Evolutionary conservation across 2,329 filamentous ascomycete genomes (phyloP), one percentile per base, ranked within the genome.

Genomic region (Cladosporium sp.): DNA sequence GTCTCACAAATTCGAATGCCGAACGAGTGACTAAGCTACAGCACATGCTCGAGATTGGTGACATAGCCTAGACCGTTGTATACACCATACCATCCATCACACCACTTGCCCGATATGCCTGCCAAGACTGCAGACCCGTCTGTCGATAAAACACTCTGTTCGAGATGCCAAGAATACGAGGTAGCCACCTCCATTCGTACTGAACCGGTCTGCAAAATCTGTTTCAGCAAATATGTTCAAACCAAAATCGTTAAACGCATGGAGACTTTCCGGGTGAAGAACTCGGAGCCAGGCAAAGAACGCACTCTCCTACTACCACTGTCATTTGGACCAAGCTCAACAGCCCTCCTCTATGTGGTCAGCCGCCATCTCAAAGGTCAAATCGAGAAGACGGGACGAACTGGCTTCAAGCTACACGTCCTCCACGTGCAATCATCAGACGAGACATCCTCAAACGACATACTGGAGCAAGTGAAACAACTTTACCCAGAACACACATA

Each of bases 311-410:
- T 96, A 17, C 77, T 96, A 19, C 90, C 92, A 5, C 77, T 97
- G 1, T 96, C 92, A 0, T 87, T 91, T 67, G 93, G 94, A 0
- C 78, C 88, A 1, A 94, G 89, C 1, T 97, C 93, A 0, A 81
- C 88, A 14, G 84, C 86, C 14, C 78, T 99, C 43, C 79, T 96
- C 30, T 84, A 93, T 66, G 80, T 96, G 20, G 78, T 97, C 56
- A 83, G 90, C 72, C 77, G 82, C 61, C 89, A 91, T 68, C 78
- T 89, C 47, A 78, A 83, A 64, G 82, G 81, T 56, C 88, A 93
- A 70, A 79, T 82, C 40, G 78, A 81, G 43, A 86, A 84, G 60
- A 85, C 85, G 65, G 83, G 84, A 4, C 82, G 85, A 54, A 78
- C 85, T 8, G 83, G 83, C 0, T 96, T 90, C 70, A 83, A 87